Evolutionary conservation across 495 filamentous ascomycete species (phyloP), one percentile per base, ranked within the genome.

Genomic region (Echria macrotheca): DNA sequence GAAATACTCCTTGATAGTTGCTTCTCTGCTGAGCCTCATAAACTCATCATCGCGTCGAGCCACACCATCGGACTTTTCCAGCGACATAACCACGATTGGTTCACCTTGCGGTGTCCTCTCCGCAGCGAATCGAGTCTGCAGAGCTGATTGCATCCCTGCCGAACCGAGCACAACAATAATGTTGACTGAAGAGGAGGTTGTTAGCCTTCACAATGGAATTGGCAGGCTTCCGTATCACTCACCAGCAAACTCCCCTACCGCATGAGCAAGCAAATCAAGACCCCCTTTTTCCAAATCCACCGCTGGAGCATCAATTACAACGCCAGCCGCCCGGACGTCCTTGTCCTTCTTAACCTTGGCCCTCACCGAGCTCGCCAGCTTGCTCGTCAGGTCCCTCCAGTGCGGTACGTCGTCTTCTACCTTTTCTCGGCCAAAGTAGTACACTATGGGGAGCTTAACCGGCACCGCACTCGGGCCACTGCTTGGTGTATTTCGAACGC

Each of bases 361-460:
- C 37, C 80, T 85, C 14, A 85, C 85, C 10, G 89, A 84, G 21
- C 95, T 72, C 11, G 87, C 93, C 60, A 96, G 69, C 52, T 88
- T 76, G 26, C 84, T 85, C 32, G 87, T 68, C 48, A 97, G 61
- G 1, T 82, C 79, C 65, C 80, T 86, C 63, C 83, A 96, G 10
- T 91, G 61, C 33, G 72, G 74, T 22, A 77, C 71, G 44, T 91
- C 86, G 5, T 87, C 86, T 51, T 93, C 85, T 3, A 88, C 81
- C 50, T 72, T 84, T 32, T 80, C 73, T 45, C 87, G 71, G 8
- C 90, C 90, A 66, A 89, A 90, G 57, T 87, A 87, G 58, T 96
- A 96, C n/a, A 90, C 87, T 46, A 97, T 67, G 15, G 94, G 94
- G 55, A 93, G 69, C 69, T 96, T 97, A 19, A 95, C 87, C 1